These are phyloP conservation scores for Phytophthora melonis DNA, from an alignment of 352 stramenopile species.

Conservation along the genomic window DNA sequence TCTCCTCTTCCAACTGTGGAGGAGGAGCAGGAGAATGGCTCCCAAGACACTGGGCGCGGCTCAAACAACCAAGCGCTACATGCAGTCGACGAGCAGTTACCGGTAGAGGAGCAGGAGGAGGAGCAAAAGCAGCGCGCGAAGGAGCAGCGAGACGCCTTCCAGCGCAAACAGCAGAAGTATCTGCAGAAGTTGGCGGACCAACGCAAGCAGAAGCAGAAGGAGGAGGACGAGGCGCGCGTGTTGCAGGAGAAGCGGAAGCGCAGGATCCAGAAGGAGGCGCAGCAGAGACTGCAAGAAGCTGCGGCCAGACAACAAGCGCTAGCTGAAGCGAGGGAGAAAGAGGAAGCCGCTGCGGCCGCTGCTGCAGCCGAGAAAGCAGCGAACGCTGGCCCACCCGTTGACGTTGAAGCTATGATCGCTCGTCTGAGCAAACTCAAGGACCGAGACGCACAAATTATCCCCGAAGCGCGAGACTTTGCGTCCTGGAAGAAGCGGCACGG, in stretches of 20 bases:
- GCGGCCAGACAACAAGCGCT: constrained; percentile 43
- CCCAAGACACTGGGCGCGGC: not conserved
- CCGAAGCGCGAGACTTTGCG: constrained; percentile 81
- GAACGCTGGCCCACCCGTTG: constrained; percentile 35
- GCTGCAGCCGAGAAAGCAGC: constrained; percentile 40
- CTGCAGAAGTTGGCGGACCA: constrained; percentile 66
- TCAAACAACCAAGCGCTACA: not conserved
- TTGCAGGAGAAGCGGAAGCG: constrained; percentile 64
- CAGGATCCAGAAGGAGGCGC: constrained; percentile 64
- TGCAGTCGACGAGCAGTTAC: constrained; percentile 16
- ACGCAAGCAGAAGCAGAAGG: constrained; percentile 71
- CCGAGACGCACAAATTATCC: constrained; percentile 69
- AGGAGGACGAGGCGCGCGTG: constrained; percentile 69
- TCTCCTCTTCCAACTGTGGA: constrained; percentile 2
- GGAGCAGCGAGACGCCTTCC: constrained; percentile 58
- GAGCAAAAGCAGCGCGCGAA: constrained; percentile 46
- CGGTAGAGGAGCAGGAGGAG: too few species aligned
- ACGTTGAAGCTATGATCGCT: constrained; percentile 79
- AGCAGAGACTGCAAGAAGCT: constrained; percentile 65
- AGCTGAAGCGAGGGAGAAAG: constrained; percentile 43
- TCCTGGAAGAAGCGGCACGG: constrained; percentile 93
- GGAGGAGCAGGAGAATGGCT: constrained; percentile 23
- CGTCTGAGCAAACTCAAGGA: constrained; percentile 82
- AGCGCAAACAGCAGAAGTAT: constrained; percentile 80
- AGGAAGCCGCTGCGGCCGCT: constrained; percentile 54